phyloP scores from a whole-genome alignment of 2,329 filamentous ascomycete species.

The Helminthosporium solani region DNA sequence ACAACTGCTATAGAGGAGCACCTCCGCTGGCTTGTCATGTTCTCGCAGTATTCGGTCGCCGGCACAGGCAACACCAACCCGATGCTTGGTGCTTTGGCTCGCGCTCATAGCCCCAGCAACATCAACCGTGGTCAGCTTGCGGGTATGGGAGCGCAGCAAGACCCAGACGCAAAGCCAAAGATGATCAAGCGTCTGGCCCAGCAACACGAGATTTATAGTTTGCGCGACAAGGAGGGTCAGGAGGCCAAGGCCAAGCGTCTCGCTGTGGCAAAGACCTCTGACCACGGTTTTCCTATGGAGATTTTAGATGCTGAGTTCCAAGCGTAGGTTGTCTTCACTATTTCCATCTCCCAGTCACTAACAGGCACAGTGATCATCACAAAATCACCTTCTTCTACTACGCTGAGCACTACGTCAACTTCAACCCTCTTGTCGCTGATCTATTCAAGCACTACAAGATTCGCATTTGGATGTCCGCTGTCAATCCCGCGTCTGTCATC shows the following conservation, averaged over 20 bases:
- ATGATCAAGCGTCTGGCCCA: constrained; percentile 95
- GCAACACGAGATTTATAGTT: constrained; percentile 80
- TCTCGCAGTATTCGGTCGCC: constrained; percentile 62
- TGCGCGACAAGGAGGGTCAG: constrained; percentile 94
- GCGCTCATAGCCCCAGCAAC: constrained; percentile 34
- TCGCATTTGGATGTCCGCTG: constrained; percentile 98
- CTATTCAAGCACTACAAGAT: constrained; percentile 99
- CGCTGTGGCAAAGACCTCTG: constrained; percentile 93
- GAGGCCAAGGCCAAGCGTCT: constrained; percentile 97
- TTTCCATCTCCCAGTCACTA: constrained; percentile 13
- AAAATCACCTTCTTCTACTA: constrained; percentile 99
- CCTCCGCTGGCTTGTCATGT: constrained; percentile 99
- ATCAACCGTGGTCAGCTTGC: constrained; percentile 53
- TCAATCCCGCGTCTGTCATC: constrained; percentile 90
- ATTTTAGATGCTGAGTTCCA: constrained; percentile 98
- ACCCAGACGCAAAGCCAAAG: constrained; percentile 83
- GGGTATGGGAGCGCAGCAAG: constrained; percentile 47
- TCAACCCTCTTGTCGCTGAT: constrained; percentile 95
- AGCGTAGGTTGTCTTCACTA: constrained; percentile 66
- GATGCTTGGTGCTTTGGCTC: constrained; percentile 48
- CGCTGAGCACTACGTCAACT: constrained; percentile 97
- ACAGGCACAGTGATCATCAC: constrained; percentile 80
- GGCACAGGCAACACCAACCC: constrained; percentile 48
- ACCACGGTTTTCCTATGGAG: constrained; percentile 95
- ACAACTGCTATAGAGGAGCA: constrained; percentile 93